phyloP scores from a whole-genome alignment of 1,284 basidiomycete species.

The Pseudozyma flocculosa region DNA sequence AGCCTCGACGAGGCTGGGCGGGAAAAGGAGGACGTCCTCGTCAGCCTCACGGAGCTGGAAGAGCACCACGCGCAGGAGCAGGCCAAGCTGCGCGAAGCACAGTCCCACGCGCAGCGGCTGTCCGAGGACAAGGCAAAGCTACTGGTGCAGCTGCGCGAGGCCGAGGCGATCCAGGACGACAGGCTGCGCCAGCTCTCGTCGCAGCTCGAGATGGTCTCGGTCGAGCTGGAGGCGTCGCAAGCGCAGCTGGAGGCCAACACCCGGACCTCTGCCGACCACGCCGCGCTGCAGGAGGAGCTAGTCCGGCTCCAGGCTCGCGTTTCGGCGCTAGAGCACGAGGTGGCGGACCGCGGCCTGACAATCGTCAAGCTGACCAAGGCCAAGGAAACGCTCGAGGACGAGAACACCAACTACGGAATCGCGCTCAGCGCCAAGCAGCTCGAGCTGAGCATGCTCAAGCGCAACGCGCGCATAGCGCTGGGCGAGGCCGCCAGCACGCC shows the following conservation, averaged over 20 bases:
- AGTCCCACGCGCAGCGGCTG: background rate
- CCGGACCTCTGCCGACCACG: no score
- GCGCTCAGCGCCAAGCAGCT: conserved; percentile 42
- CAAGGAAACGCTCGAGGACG: conserved; percentile 36
- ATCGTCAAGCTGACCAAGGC: conserved; percentile 37
- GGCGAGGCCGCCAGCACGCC: no score
- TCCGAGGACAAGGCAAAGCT: background rate
- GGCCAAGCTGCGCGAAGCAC: background rate
- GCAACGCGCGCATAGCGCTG: conserved; percentile 28
- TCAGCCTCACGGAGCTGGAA: background rate
- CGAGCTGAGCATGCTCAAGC: conserved; percentile 44
- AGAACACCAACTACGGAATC: conserved; percentile 38
- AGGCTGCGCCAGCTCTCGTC: no score
- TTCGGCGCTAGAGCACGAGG: conserved; percentile 16
- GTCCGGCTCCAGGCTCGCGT: conserved; percentile 1
- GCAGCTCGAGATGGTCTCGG: no score
- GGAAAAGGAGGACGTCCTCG: background rate
- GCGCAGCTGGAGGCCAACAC: conserved; percentile 1
- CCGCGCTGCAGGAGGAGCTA: no score
- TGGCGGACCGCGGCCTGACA: conserved; percentile 21
- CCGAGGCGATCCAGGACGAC: no score
- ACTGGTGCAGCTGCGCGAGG: no score
- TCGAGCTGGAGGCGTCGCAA: background rate
- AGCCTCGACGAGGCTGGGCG: background rate
- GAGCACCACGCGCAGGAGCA: background rate